Conservation (phyloP, 257 asterid species). For the Paraleonurus japonicus region DNA sequence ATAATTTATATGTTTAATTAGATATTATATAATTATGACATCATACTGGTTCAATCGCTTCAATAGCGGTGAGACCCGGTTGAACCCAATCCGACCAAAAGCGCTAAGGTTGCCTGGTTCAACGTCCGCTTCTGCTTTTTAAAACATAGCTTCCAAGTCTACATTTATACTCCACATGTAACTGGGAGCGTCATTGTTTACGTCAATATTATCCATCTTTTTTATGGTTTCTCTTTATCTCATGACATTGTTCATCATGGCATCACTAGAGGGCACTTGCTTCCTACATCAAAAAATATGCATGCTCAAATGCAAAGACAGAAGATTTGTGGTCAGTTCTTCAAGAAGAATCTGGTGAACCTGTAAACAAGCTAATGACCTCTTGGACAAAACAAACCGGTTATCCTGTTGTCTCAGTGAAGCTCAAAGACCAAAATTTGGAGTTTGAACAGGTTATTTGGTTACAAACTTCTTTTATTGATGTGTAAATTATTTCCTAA, state of each 20-base stretch:
- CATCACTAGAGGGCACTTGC: constrained; percentile 82
- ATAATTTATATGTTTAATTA: too few species aligned
- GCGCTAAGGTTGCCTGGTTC: too few species aligned
- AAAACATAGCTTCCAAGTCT: too few species aligned
- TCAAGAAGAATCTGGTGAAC: constrained; percentile 88
- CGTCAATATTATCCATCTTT: neutral
- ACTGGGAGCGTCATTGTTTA: neutral
- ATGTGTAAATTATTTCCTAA: constrained; percentile 4
- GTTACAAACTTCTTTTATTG: constrained; percentile 14
- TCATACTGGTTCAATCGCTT: too few species aligned
- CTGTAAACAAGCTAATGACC: constrained; percentile 82
- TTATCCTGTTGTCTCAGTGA: constrained; percentile 86
- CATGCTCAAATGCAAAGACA: constrained; percentile 89
- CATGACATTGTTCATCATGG: neutral
- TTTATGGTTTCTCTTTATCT: constrained; percentile 15
- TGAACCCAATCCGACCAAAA: too few species aligned
- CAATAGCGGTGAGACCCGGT: too few species aligned
- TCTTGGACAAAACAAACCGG: constrained; percentile 95
- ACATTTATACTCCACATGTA: neutral
- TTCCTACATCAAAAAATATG: constrained; percentile 71
- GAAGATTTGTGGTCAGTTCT: constrained; percentile 97
- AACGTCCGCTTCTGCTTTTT: too few species aligned
- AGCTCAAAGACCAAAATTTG: constrained; percentile 60
- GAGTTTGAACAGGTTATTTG: constrained; percentile 81
- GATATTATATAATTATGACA: too few species aligned